Base-by-base conservation (phyloP, 2,329 filamentous ascomycete species). In the Fusarium austroafricanum region DNA sequence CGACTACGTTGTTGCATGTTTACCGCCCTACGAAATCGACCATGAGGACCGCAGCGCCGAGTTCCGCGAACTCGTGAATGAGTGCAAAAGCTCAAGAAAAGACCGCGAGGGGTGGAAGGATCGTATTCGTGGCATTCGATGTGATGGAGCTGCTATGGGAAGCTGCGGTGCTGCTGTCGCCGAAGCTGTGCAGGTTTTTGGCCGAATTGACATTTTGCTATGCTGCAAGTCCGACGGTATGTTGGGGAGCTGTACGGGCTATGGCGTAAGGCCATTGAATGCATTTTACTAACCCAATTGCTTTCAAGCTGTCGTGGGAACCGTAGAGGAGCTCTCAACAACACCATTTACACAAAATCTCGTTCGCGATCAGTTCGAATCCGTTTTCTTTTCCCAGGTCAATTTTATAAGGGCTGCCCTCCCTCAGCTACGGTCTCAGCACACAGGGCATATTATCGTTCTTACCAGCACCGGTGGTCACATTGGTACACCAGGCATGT, bases 391-490 rank as follows among this genome's bases (percentile, higher is more conserved):
- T 79, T 93, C 93, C 1, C 94, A 96, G 59, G 91, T 98, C 78
- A 98, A 98, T 80, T 93, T 97, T 76, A 96, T 98, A 82, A 96
- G 96, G 78, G 92, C 94, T 15, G 86, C 90, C 2, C 84, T 99
- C 21, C 94, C 95, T 1, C 86, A 90, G 55, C 90, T 98, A 78
- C 87, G 96, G 42, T 84, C 86, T 62, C 91, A 94, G 75, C 90
- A 91, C 71, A 94, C 90, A 10, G 96, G 96, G 0, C 96, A 99
- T 78, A 91, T 98, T 67, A 90, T 98, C 66, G 88, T 96, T 55
- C 85, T 98, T 49, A 96, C 93, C 9, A 95, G 93, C 65, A 94
- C 96, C 61, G 94, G 93, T 37, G 94, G 93, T 5, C 95, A 97
- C 79, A 90, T 98, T 61, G 95, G 94, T 35, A 97, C 94, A 0